Conservation (phyloP, 2,329 filamentous ascomycete genomes). For the Colletotrichum musae region DNA sequence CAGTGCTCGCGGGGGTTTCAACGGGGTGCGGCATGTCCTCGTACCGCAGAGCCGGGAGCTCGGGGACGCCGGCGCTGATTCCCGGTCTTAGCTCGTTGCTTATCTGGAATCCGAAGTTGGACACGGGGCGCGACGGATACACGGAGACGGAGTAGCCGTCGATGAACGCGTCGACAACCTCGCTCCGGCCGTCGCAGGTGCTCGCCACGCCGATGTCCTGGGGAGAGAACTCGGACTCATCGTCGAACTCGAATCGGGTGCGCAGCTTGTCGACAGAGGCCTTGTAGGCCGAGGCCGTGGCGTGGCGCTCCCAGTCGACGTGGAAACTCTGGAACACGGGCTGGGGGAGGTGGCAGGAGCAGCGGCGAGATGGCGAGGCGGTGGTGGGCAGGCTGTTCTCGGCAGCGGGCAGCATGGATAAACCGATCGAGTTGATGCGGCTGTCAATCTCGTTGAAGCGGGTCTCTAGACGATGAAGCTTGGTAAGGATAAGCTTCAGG, state of each 20-base stretch:
- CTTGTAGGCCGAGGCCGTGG: constrained; percentile 18
- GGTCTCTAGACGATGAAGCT: constrained; percentile 22
- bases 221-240: neutral
- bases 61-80: neutral
- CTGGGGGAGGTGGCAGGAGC: constrained; percentile 16
- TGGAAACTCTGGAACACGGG: constrained; percentile 14
- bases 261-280: constrained; percentile 25
- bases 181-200: constrained; percentile 6
- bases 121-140: constrained; percentile 15
- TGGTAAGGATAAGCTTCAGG: constrained; percentile 33
- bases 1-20: neutral
- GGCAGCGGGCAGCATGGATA: constrained; percentile 7
- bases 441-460: constrained; percentile 21
- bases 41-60: constrained; percentile 12
- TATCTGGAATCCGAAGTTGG: neutral
- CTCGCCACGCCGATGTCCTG: constrained; percentile 14
- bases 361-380: neutral
- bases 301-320: neutral
- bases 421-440: constrained; percentile 19
- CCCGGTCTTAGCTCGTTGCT: neutral
- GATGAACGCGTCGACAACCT: neutral
- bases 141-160: constrained; percentile 20
- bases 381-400: neutral
- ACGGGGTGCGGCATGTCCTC: constrained; percentile 11
- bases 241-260: constrained; percentile 16